These are phyloP conservation scores for Pachysandra terminalis DNA, from an alignment of 164 flowering plant genomes.

Conservation along the genomic window DNA sequence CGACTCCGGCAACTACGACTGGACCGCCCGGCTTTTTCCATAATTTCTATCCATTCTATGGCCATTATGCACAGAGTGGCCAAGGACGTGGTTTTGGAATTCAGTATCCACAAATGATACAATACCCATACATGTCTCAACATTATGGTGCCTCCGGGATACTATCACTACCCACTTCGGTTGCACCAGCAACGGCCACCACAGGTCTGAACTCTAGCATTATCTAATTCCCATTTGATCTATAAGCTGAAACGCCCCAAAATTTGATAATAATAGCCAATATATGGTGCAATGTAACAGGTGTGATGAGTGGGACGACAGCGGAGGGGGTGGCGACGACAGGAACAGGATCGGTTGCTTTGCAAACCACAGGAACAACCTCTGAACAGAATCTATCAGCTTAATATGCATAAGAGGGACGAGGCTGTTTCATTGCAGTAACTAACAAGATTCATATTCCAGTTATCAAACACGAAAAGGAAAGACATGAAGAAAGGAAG, in stretches of 20 bases:
- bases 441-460: constrained; percentile 13
- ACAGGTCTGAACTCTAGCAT: constrained; percentile 18
- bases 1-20: too few relatives aligned
- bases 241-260: neutral
- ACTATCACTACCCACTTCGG: constrained; percentile 47
- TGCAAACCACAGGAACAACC: constrained; percentile 27
- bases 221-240: neutral
- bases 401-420: constrained; percentile 10
- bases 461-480: neutral
- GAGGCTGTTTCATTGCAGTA: constrained; percentile 15
- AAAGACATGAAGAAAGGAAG: neutral
- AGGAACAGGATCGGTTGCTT: constrained; percentile 25
- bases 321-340: constrained; percentile 12
- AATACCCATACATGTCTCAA: constrained; percentile 48
- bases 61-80: constrained; percentile 48
- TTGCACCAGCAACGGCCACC: constrained; percentile 17
- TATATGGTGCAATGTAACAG: constrained; percentile 25
- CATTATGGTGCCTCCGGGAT: constrained; percentile 36
- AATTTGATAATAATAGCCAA: neutral
- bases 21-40: constrained; percentile 34
- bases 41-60: constrained; percentile 47
- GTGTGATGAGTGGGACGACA: constrained; percentile 25
- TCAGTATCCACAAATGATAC: constrained; percentile 52
- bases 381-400: constrained; percentile 42
- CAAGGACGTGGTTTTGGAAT: constrained; percentile 45